Evolutionary conservation across 1,284 basidiomycete species (phyloP).

Genomic region (Ceratobasidium sp.): DNA sequence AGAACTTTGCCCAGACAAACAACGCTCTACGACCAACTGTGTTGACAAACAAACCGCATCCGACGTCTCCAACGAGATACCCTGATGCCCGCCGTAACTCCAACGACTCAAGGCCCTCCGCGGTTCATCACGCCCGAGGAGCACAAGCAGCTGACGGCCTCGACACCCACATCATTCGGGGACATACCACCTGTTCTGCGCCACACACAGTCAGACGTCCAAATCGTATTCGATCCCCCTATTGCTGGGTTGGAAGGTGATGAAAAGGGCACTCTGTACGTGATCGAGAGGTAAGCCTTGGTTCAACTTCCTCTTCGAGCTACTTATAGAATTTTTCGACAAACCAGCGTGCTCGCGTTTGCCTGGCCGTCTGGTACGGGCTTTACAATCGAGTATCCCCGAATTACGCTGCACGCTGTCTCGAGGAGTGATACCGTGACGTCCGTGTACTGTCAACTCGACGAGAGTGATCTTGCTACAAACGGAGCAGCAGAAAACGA

Average conservation of each 20-base stretch:
- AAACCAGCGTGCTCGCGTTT: constrained; percentile 75
- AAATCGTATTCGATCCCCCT: constrained; percentile 70
- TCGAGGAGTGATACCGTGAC: constrained; percentile 69
- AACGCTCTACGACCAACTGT: not conserved
- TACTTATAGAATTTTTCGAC: not conserved
- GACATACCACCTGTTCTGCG: constrained; percentile 82
- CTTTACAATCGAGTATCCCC: constrained; percentile 81
- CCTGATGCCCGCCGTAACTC: constrained; percentile 47
- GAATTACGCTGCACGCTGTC: constrained; percentile 87
- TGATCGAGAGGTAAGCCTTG: constrained; percentile 75
- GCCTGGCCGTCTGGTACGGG: constrained; percentile 71
- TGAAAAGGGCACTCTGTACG: constrained; percentile 73
- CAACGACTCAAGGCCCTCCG: constrained; percentile 60
- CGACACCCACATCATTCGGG: constrained; percentile 80
- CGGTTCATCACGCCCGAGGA: constrained; percentile 71
- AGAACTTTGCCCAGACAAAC: not conserved
- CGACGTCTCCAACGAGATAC: too few relatives aligned
- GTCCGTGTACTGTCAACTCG: constrained; percentile 89
- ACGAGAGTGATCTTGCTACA: constrained; percentile 58
- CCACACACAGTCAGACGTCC: constrained; percentile 73
- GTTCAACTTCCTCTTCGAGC: constrained; percentile 15
- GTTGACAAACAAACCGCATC: not conserved
- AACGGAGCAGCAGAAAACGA: constrained; percentile 53
- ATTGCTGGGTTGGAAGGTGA: constrained; percentile 62
- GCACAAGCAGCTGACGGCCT: constrained; percentile 67